Evolutionary conservation across 345 rosid species (phyloP), one percentile per base, ranked within the genome.

Genomic region (Hirschfeldia incana): DNA sequence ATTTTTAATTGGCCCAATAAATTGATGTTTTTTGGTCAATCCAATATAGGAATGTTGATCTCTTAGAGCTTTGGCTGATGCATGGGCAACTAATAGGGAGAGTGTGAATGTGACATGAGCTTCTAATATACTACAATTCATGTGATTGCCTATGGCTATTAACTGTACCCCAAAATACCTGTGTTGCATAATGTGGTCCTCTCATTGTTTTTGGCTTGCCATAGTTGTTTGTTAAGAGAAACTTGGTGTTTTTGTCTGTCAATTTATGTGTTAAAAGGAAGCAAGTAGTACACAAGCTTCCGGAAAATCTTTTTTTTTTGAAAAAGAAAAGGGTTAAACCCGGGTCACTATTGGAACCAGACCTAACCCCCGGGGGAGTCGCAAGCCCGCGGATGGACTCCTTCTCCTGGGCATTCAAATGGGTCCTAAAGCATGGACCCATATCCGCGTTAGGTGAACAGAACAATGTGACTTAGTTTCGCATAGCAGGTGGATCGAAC

Each of bases 61-160:
- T 57, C 69, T 79, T 65, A 16, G 53, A 64, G 76, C 12, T 76
- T 70, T 70, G 67, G 57, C 76, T 70, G 76, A 60, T 80, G 76
- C 77, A 80, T 80, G 83, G 73, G 80, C 76, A 70, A 70, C 74
- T 69, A 65, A 76, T 80, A 79, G 83, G 75, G 33, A 73, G 69
- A 34, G 1, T 57, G 29, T 3, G 60, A 49, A 73, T 51, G 67
- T 63, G 63, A 78, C 79, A 80, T 74, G 67, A 73, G 39, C 34
- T 68, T 60, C 71, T 79, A 69, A 67, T 65, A 73, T 68, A 61
- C 21, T 15, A 67, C 39, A 6, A 15, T 44, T 46, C 55, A 46
- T 46, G 39, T 17, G 65, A 69, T 65, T 65, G 68, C 64, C 76
- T 75, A 65, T 58, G 76, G 32, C 70, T 74, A 58, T 68, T 65